Evolutionary conservation across 1,284 basidiomycete species (phyloP).

Genomic region (Boletus sp.): DNA sequence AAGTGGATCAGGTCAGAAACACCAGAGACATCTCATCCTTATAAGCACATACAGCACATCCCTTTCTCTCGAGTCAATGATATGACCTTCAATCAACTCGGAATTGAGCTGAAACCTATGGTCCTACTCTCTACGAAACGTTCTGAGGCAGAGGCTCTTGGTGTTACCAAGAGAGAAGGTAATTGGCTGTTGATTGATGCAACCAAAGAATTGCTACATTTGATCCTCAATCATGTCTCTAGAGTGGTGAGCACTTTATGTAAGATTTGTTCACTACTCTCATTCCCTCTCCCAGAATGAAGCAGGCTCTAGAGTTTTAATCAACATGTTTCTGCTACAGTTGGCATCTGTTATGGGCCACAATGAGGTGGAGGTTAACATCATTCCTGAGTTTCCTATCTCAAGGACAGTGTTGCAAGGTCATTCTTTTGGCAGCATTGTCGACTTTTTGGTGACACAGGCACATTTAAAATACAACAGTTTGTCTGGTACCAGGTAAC

Average conservation of each 20-base stretch:
- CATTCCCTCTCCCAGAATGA: not conserved
- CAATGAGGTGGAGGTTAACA: not conserved
- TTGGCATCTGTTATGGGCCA: not conserved
- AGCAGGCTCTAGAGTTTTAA: not conserved
- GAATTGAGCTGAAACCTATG: not conserved
- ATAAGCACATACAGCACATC: not conserved
- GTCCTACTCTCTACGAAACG: not conserved
- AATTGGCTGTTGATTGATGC: not conserved
- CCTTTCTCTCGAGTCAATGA: not conserved
- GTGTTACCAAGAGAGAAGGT: not conserved
- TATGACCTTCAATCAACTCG: not conserved
- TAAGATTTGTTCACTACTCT: too few relatives aligned
- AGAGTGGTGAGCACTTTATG: not conserved
- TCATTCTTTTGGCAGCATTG: not conserved
- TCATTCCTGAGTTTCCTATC: not conserved
- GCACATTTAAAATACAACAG: not conserved
- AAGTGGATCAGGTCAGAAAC: too few relatives aligned
- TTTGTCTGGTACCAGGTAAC: not conserved
- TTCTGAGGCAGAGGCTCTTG: not conserved
- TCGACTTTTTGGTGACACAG: not conserved
- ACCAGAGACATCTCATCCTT: not conserved
- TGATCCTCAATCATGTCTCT: not conserved
- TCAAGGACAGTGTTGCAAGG: too few relatives aligned
- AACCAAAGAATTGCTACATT: not conserved
- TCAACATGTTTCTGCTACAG: not conserved